Evolutionary conservation across 2,329 filamentous ascomycete genomes (phyloP), one percentile per base, ranked within the genome.

Genomic region (Paraphoma sp.): DNA sequence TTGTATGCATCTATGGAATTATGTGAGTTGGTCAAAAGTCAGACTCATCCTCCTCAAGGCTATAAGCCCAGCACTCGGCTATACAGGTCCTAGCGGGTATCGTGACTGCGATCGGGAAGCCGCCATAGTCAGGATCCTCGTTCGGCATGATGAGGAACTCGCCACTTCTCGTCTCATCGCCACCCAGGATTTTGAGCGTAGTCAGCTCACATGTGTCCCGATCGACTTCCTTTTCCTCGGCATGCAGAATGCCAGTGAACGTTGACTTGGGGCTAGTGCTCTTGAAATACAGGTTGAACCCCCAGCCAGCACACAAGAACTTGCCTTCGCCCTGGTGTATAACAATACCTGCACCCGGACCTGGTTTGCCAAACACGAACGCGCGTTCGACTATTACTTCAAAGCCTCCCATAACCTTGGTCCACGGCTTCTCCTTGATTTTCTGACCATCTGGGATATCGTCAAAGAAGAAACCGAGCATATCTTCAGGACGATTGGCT

Each of bases 111-210:
- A 85, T 86, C 0, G 83, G 83, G 54, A 85, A 85, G 0, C 81
- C 82, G 1, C 83, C 84, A 64, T 86, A 86, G 57, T 86, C 83
- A 0, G 83, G 83, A 33, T 84, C 76, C 33, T 84, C 81, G 54
- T 80, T 83, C 0, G 82, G 84, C 84, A 87, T 87, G 60, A 85
- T 82, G 16, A 78, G 65, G 46, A 78, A 81, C 45, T 73, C 71
- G 1, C 83, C 83, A 60, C 79, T 80, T 23, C 78, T 64, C 5
- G 79, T 82, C 72, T 83, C 80, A 45, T 82, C 80, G 0, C 80
- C 79, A 51, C 79, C 79, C 23, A 82, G 56, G 17, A 67, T 59
- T 29, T 79, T 70, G 53, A 76, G 46, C 0, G 77, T 80, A 17
- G 60, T 63, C 48, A 82, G 38, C 50, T 73, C 65, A 1, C 76